phyloP scores from a whole-genome alignment of 352 stramenopile genomes.

The Globisporangium carolinianum region DNA sequence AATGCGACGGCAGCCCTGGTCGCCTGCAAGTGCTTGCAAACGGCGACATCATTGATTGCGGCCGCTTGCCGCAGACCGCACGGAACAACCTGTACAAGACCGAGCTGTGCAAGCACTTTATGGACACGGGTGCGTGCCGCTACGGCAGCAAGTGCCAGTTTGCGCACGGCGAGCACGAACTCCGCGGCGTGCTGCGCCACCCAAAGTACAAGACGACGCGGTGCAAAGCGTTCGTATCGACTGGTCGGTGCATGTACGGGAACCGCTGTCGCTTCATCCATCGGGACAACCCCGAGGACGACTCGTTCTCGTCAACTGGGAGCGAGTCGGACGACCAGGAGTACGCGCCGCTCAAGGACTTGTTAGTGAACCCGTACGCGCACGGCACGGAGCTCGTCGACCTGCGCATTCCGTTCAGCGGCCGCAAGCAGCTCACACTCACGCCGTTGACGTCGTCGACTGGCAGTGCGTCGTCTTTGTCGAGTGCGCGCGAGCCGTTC shows the following conservation, averaged over 20 bases:
- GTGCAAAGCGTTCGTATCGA: slow-evolving; percentile 84
- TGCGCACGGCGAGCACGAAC: slow-evolving; percentile 78
- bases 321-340: slow-evolving; percentile 71
- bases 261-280: slow-evolving; percentile 87
- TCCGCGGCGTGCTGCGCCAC: slow-evolving; percentile 81
- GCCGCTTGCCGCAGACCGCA: slow-evolving; percentile 59
- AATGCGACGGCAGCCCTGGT: slow-evolving; percentile 35
- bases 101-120: slow-evolving; percentile 88
- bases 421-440: slow-evolving; percentile 54
- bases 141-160: slow-evolving; percentile 90
- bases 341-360: slow-evolving; percentile 26
- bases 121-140: slow-evolving; percentile 77
- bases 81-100: slow-evolving; percentile 91
- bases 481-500: slow-evolving; percentile 12
- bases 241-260: slow-evolving; percentile 84
- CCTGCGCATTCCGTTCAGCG: slow-evolving; percentile 55
- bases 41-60: slow-evolving; percentile 82
- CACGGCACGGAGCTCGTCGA: slow-evolving; percentile 55
- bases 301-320: slow-evolving; percentile 46
- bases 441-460: slow-evolving; percentile 32
- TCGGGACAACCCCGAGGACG: slow-evolving; percentile 35
- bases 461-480: slow-evolving; percentile 24
- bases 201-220: slow-evolving; percentile 90
- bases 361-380: slow-evolving; percentile 64
- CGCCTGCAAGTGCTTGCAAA: slow-evolving; percentile 81